A percentile compares a stretch with the other conserved stretches of the same genome.
These are phyloP conservation scores for Aureobasidium sp. DNA, from an alignment of 2,329 filamentous ascomycete genomes.

Conservation along the genomic window DNA sequence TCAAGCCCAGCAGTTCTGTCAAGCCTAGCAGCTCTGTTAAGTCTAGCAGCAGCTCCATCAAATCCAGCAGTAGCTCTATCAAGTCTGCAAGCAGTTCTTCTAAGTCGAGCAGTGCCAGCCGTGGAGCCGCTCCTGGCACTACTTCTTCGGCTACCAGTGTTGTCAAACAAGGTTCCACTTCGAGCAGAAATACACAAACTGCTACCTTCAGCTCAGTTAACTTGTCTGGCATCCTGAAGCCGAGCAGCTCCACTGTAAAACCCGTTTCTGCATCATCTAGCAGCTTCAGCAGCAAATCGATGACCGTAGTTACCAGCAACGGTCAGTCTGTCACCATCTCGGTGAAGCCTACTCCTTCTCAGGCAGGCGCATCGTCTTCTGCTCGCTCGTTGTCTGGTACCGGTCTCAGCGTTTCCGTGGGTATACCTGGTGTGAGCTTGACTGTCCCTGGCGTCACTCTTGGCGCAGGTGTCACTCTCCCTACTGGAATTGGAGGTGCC, in stretches of 20 bases:
- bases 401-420: not conserved
- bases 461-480: not conserved
- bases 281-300: not conserved
- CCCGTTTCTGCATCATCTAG: not conserved
- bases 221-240: not conserved
- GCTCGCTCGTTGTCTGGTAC: not conserved
- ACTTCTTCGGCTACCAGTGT: not conserved
- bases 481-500: not conserved
- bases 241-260: not conserved
- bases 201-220: not conserved
- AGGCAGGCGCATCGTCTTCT: not conserved
- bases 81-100: not conserved
- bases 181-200: not conserved
- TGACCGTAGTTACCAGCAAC: not conserved
- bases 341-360: not conserved
- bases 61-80: not conserved
- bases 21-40: not conserved
- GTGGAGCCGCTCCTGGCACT: not conserved
- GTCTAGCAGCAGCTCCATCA: not conserved
- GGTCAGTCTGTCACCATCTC: not conserved
- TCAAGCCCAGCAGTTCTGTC: not conserved
- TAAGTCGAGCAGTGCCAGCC: not conserved
- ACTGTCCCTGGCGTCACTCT: not conserved
- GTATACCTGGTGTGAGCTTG: not conserved
- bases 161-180: slow-evolving; percentile 6